A percentile compares a stretch with the other conserved stretches of the same genome.
phyloP scores from a whole-genome alignment of 495 filamentous ascomycete genomes.

The Neurospora terricola region DNA sequence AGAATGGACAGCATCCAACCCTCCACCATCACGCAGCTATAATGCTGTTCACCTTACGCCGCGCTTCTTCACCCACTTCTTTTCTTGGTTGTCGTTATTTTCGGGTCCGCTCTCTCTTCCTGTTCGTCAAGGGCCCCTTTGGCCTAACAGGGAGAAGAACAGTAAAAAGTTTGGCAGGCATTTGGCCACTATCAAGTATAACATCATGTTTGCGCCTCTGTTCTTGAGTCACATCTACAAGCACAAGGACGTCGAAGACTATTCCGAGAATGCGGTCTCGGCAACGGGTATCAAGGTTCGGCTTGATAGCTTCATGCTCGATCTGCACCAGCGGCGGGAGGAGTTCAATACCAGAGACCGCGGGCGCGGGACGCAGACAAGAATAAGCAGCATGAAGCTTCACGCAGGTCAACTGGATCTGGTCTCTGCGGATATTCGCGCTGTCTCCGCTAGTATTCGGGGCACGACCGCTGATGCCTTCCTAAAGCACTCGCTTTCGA shows the following conservation, averaged over 20 bases:
- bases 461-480: constrained; percentile 68
- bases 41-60: constrained; percentile 90
- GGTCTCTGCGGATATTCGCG: constrained; percentile 84
- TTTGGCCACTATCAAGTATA: constrained; percentile 95
- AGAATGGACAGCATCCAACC: constrained; percentile 66
- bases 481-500: constrained; percentile 46
- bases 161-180: constrained; percentile 98
- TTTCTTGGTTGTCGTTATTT: constrained; percentile 95
- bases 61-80: constrained; percentile 96
- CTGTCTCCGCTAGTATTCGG: constrained; percentile 81
- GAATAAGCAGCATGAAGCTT: constrained; percentile 88
- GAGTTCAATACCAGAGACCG: constrained; percentile 72
- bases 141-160: constrained; percentile 85
- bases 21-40: constrained; percentile 72
- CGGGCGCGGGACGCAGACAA: constrained; percentile 57
- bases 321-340: constrained; percentile 89
- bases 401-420: constrained; percentile 89
- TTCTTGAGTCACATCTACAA: constrained; percentile 97
- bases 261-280: constrained; percentile 66
- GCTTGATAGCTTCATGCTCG: constrained; percentile 90
- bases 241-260: constrained; percentile 90
- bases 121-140: constrained; percentile 81
- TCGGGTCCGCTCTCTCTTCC: constrained; percentile 91
- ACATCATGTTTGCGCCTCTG: constrained; percentile 78
- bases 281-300: constrained; percentile 91